Base-by-base conservation (phyloP, 2,329 filamentous ascomycete species). In the Aspergillus calidoustus region DNA sequence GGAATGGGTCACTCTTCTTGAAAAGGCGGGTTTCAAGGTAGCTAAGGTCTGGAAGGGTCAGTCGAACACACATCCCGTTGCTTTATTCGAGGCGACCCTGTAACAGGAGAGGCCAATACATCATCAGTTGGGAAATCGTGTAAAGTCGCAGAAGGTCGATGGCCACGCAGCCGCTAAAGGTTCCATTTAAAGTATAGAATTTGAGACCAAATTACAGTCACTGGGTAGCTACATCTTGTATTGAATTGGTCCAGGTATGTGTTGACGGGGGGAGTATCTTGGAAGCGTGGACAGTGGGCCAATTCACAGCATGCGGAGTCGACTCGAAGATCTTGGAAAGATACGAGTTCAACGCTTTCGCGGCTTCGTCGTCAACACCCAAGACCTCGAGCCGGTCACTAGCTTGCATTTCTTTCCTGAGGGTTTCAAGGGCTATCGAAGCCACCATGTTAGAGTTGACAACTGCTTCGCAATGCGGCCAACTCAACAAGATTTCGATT, bases 1-100 rank as follows among this genome's bases (percentile, higher is more conserved):
- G 38, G 64, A 73, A 51, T 73, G 69, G 70, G 34, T 46, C 4
- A 50, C 56, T 17, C 59, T 73, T 11, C 56, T 72, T 22, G 54
- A 62, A 11, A 59, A 55, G 28, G 68, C 65, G 7, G 61, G 65
- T 3, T 64, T 69, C 7, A 57, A 41, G 38, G 49, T 70, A 7
- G 44, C 60, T 1, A 54, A 59, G 17, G 52, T 60, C 8, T 60
- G 60, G 53, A 57, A 53, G 41, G 31, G 7, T 11, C 31, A 28
- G 47, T 43, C 11, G n/a, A 38, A 30, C 43, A 46, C 11, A 15
- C 31, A 30, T 19, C 43, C 50, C 22, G 23, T 22, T 54, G 60
- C 60, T 9, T 19, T 62, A 5, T 62, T 48, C 22, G 60, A 62
- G 54, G 54, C 54, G 17, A 51, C 47, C 9, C 43, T 57, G 31